A percentile compares a stretch with the other conserved stretches of the same genome.
phyloP scores from a whole-genome alignment of 176 grass and related monocot genomes.

The Aegilops umbellulata region DNA sequence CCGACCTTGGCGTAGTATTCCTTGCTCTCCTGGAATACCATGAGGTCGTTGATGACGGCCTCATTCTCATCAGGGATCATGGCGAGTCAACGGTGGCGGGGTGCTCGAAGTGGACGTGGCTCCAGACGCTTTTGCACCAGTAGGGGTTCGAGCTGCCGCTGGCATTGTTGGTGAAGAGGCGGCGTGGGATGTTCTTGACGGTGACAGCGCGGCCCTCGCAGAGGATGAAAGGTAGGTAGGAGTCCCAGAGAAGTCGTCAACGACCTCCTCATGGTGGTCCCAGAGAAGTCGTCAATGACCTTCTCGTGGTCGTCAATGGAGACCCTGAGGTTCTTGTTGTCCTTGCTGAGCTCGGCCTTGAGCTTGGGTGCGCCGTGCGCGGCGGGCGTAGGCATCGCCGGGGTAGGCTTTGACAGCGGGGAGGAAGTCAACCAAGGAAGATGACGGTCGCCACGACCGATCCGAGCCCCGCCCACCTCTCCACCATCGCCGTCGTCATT shows the following conservation, averaged over 20 bases:
- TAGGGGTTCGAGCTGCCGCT: neutral
- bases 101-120: neutral
- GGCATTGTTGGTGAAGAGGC: conserved; percentile 37
- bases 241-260: no score
- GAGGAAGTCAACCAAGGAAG: no score
- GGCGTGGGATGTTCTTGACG: neutral
- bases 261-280: neutral
- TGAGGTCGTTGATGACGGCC: neutral
- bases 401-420: no score
- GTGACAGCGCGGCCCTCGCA: neutral
- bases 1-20: neutral
- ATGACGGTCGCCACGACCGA: no score
- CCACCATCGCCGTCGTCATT: no score
- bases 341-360: conserved; percentile 31
- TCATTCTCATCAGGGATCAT: neutral
- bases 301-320: conserved; percentile 28
- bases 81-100: conserved; percentile 54
- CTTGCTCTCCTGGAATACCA: neutral
- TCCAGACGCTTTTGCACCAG: neutral
- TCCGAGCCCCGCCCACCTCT: no score
- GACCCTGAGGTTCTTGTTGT: neutral
- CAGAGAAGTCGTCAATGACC: conserved; percentile 4
- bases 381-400: no score
- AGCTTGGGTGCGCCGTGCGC: neutral
- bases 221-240: conserved; percentile 28